A percentile compares a stretch with the other conserved stretches of the same genome.
Evolutionary conservation across 169 alveolate species (phyloP).

Genomic region (Amoebophrya sp.): DNA sequence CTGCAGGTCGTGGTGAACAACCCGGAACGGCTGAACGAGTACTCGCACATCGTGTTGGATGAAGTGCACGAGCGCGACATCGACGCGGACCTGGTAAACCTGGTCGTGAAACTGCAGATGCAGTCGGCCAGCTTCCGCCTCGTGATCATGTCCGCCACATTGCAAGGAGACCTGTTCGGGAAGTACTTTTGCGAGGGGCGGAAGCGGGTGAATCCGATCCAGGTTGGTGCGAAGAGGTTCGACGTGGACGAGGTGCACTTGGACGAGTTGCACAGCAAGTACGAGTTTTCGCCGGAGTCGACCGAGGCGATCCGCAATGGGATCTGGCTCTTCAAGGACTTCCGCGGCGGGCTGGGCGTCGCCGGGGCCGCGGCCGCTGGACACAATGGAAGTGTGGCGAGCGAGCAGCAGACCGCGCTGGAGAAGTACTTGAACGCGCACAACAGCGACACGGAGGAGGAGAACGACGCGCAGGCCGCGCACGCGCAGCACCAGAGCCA

Average conservation of each 20-base stretch:
- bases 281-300: background rate
- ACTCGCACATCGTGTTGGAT: conserved; percentile 30
- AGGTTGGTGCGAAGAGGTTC: background rate
- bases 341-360: background rate
- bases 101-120: conserved; percentile 42
- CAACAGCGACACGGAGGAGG: background rate
- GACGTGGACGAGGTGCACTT: background rate
- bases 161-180: conserved; percentile 24
- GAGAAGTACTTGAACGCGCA: background rate
- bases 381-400: too few species aligned
- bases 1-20: conserved; percentile 33
- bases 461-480: background rate
- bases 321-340: background rate
- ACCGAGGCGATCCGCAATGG: background rate
- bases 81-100: conserved; percentile 37
- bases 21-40: conserved; percentile 21
- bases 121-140: conserved; percentile 24
- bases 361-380: too few species aligned
- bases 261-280: background rate
- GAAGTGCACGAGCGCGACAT: conserved; percentile 42
- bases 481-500: background rate
- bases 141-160: conserved; percentile 44
- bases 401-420: background rate
- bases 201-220: background rate
- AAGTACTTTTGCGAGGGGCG: conserved; percentile 13